Conservation (phyloP, 352 stramenopile species). For the Phytophthora hybrid region DNA sequence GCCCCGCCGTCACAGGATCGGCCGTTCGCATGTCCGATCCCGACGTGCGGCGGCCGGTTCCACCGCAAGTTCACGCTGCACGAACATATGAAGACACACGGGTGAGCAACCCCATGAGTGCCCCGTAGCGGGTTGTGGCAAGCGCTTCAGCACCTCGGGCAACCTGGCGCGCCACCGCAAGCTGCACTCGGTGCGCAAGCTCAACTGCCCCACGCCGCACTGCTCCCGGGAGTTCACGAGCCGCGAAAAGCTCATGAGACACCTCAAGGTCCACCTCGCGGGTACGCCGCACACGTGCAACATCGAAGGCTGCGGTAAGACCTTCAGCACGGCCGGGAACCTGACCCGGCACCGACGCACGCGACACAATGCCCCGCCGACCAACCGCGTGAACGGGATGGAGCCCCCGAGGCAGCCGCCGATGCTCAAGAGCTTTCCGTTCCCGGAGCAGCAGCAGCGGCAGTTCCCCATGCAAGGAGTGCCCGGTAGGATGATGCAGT, state of each 20-base stretch:
- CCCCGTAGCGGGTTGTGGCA: slow-evolving; percentile 58
- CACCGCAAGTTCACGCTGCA: slow-evolving; percentile 78
- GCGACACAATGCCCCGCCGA: slow-evolving; percentile 44
- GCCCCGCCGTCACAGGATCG: slow-evolving; percentile 45
- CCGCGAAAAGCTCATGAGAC: slow-evolving; percentile 57
- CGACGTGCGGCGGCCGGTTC: slow-evolving; percentile 61
- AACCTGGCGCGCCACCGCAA: slow-evolving; percentile 76
- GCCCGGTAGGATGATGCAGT: slow-evolving; percentile 26
- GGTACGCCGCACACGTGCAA: slow-evolving; percentile 63
- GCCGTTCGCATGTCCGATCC: slow-evolving; percentile 58
- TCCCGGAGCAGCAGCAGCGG: slow-evolving; percentile 28
- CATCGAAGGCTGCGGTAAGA: slow-evolving; percentile 55
- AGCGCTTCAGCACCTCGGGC: slow-evolving; percentile 79
- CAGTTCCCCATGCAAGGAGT: slow-evolving; percentile 28
- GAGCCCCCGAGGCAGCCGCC: slow-evolving; percentile 19
- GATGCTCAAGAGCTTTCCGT: slow-evolving; percentile 31
- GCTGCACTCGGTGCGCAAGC: slow-evolving; percentile 61
- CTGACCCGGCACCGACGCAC: slow-evolving; percentile 65
- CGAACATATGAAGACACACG: slow-evolving; percentile 82
- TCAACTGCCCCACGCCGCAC: slow-evolving; percentile 51
- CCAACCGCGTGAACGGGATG: slow-evolving; percentile 7
- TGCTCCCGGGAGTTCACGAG: slow-evolving; percentile 63
- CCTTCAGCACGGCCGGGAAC: slow-evolving; percentile 68
- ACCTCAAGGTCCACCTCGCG: slow-evolving; percentile 61
- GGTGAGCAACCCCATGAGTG: slow-evolving; percentile 76